phyloP scores from a whole-genome alignment of 148 eudicot species.

The Arctostaphylos glauca region DNA sequence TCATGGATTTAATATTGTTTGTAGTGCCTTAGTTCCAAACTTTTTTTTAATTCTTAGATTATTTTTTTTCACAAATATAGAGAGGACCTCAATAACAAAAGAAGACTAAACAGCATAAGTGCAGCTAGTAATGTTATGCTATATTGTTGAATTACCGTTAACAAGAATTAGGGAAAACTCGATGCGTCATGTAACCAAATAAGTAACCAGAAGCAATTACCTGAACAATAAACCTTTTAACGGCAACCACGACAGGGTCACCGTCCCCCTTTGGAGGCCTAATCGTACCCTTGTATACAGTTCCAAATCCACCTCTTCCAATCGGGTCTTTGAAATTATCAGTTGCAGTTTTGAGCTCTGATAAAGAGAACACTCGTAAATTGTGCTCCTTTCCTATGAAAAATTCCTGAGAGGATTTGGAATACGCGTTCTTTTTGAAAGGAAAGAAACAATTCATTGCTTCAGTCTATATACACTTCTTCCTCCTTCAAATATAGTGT shows the following conservation, averaged over 20 bases:
- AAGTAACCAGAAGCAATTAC: constrained; percentile 23
- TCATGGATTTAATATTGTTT: no score
- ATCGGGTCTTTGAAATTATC: constrained; percentile 47
- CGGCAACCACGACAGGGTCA: constrained; percentile 44
- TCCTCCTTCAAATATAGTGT: not conserved
- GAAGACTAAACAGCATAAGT: not conserved
- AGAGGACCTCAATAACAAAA: no score
- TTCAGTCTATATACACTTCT: not conserved
- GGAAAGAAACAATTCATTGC: constrained; percentile 41
- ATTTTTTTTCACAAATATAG: no score
- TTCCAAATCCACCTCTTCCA: constrained; percentile 64
- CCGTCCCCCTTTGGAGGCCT: constrained; percentile 30
- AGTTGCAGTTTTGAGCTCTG: constrained; percentile 52
- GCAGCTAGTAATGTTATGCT: not conserved
- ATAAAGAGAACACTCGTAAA: constrained; percentile 43
- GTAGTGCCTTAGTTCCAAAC: no score
- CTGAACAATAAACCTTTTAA: constrained; percentile 61
- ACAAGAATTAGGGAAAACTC: not conserved
- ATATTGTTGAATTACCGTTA: not conserved
- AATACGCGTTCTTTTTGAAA: constrained; percentile 28
- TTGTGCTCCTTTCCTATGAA: constrained; percentile 39
- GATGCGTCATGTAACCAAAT: not conserved
- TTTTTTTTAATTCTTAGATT: no score
- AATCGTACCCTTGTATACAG: constrained; percentile 54
- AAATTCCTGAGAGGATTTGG: constrained; percentile 43